A percentile compares a stretch with the other conserved stretches of the same genome.
These are phyloP conservation scores for Casuarina cunninghamiana DNA, from an alignment of 306 rosid genomes.

Conservation along the genomic window DNA sequence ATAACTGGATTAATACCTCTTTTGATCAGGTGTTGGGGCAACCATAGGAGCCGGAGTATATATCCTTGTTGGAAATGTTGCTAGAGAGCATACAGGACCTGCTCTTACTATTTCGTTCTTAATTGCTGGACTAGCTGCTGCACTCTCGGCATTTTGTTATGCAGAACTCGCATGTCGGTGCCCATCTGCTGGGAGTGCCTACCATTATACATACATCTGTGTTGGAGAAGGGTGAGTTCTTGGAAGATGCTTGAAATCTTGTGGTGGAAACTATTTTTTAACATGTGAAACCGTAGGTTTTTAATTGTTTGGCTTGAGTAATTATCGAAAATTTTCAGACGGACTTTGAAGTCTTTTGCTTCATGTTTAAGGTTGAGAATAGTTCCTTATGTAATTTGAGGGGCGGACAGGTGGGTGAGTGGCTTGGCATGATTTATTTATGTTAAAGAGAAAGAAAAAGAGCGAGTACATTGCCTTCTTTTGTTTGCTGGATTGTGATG, in stretches of 20 bases:
- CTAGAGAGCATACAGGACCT: slow-evolving; percentile 90
- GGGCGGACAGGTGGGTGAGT: not conserved
- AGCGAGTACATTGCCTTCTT: slow-evolving; percentile 7
- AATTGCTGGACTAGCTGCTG: slow-evolving; percentile 89
- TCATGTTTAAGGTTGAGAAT: not conserved
- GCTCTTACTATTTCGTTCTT: slow-evolving; percentile 78
- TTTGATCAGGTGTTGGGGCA: slow-evolving; percentile 77
- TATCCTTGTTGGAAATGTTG: slow-evolving; percentile 96
- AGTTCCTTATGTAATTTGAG: not conserved
- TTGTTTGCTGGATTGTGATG: not conserved
- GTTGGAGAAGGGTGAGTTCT: slow-evolving; percentile 83
- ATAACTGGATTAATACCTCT: slow-evolving; percentile 7
- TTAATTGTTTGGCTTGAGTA: not conserved
- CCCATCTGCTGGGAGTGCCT: slow-evolving; percentile 97
- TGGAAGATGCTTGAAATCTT: not conserved
- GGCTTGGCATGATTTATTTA: not conserved
- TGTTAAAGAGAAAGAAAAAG: slow-evolving; percentile 7
- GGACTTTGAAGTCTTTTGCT: not conserved
- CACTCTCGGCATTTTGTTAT: slow-evolving; percentile 87
- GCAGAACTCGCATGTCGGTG: slow-evolving; percentile 97
- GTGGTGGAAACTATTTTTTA: not conserved
- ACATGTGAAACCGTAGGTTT: not conserved
- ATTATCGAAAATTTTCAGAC: not conserved
- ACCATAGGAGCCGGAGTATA: slow-evolving; percentile 98
- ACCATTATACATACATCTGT: slow-evolving; percentile 88